Percentiles rank a stretch among this genome's conserved stretches.
Conservation (phyloP, 176 grass and related monocot species). For the Zizania latifolia region DNA sequence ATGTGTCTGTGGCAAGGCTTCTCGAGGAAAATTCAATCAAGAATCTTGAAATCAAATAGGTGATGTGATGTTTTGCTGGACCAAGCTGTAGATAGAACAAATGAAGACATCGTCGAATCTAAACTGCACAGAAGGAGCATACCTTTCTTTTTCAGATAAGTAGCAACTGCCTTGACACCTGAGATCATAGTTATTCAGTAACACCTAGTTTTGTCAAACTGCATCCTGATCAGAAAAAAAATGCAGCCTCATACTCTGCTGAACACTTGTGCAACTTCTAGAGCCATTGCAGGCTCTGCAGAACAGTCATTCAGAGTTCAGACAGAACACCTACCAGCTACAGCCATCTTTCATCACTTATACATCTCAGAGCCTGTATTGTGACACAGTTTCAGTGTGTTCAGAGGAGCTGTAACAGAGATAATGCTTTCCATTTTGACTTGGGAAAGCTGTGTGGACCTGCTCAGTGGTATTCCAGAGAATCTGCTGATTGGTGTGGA, state of each 20-base stretch:
- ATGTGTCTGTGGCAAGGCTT: conserved; percentile 16
- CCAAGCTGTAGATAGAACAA: conserved; percentile 41
- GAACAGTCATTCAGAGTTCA: not conserved
- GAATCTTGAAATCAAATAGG: conserved; percentile 32
- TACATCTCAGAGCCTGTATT: conserved; percentile 2
- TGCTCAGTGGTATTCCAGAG: conserved; percentile 16
- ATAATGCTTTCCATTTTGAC: conserved; percentile 25
- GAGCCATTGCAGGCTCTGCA: not conserved
- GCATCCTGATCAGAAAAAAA: conserved; percentile 1
- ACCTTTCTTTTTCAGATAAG: conserved; percentile 13
- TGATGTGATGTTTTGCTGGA: conserved; percentile 34
- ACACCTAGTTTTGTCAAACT: not conserved
- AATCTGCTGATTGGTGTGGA: conserved; percentile 34
- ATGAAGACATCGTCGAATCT: conserved; percentile 40
- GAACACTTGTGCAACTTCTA: not conserved
- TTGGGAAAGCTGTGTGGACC: conserved; percentile 23
- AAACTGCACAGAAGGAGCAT: not conserved
- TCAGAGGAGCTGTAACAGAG: conserved; percentile 30
- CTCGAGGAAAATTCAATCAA: not conserved
- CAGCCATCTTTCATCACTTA: not conserved
- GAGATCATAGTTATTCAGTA: not conserved
- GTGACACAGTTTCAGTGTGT: not conserved
- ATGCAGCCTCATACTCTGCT: not conserved
- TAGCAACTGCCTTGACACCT: not conserved
- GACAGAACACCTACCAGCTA: not conserved